phyloP scores from a whole-genome alignment of 352 stramenopile genomes.

The Phytophthora rubi region DNA sequence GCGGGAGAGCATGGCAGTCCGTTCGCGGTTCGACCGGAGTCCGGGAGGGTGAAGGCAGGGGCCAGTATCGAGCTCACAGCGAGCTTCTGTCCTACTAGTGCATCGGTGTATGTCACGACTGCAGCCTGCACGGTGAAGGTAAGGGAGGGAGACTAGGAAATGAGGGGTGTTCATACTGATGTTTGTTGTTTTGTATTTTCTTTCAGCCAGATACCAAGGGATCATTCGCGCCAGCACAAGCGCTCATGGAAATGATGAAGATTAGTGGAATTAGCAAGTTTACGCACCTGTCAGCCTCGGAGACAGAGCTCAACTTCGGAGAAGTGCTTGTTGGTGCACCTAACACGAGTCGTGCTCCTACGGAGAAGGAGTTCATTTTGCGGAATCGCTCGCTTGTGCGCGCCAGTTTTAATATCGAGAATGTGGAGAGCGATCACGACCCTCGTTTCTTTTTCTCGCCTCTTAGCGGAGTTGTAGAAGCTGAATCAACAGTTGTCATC shows the following conservation, averaged over 20 bases:
- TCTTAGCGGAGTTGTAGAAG: conserved; percentile 64
- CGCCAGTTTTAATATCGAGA: conserved; percentile 75
- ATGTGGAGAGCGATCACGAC: conserved; percentile 86
- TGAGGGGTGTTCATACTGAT: neutral
- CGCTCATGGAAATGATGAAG: conserved; percentile 75
- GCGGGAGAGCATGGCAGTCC: conserved; percentile 68
- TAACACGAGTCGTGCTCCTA: conserved; percentile 49
- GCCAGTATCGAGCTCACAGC: conserved; percentile 70
- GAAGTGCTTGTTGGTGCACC: conserved; percentile 77
- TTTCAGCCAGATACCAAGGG: conserved; percentile 38
- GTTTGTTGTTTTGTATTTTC: neutral
- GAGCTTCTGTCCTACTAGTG: conserved; percentile 71
- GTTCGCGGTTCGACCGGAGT: conserved; percentile 80
- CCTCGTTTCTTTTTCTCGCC: conserved; percentile 88
- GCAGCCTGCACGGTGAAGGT: conserved; percentile 69
- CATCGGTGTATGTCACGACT: conserved; percentile 89
- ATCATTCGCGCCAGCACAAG: conserved; percentile 24
- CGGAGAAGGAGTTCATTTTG: conserved; percentile 85
- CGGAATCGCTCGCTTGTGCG: conserved; percentile 92
- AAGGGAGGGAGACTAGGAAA: conserved; percentile 13
- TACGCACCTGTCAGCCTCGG: conserved; percentile 83
- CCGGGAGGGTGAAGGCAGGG: conserved; percentile 71
- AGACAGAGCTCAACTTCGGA: conserved; percentile 85
- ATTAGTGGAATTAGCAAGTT: conserved; percentile 92
- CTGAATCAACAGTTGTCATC: conserved; percentile 74